phyloP scores from a whole-genome alignment of 2,329 filamentous ascomycete species.

The Xylaria sp. region DNA sequence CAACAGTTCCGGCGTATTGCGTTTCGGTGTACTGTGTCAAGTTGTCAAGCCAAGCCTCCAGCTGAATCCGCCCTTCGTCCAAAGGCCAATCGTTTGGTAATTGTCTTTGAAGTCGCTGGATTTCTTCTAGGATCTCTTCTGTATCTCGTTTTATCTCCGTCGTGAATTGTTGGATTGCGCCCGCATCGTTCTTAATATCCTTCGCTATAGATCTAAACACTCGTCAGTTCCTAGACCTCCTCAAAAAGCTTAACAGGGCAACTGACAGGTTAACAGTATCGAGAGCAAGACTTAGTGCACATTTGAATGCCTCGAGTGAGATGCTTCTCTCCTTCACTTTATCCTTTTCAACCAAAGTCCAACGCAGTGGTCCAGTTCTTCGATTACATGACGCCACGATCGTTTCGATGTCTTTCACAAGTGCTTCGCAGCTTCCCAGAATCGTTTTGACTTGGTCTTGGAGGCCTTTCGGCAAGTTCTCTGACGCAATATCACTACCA shows the following conservation, averaged over 20 bases:
- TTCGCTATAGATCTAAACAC: neutral
- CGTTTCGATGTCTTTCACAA: slow-evolving; percentile 1
- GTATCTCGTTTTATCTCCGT: neutral
- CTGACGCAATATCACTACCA: neutral
- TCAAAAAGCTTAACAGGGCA: neutral
- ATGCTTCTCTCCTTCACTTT: neutral
- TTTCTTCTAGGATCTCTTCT: neutral
- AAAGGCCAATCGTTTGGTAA: neutral
- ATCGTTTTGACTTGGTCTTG: neutral
- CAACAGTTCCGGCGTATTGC: neutral
- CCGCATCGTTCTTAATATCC: neutral
- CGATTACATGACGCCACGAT: neutral
- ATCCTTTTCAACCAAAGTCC: slow-evolving; percentile 2
- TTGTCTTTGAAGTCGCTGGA: neutral
- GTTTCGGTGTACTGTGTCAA: neutral
- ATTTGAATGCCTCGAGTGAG: slow-evolving; percentile 7
- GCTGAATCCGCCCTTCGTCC: neutral
- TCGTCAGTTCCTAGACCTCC: neutral
- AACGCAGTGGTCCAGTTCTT: neutral
- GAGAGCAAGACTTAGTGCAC: neutral
- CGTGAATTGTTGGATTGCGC: neutral
- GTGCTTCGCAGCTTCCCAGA: neutral
- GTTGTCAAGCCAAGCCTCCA: neutral
- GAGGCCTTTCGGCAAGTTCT: neutral
- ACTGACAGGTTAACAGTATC: slow-evolving; percentile 7